Base-by-base conservation (phyloP, 306 rosid genomes). In the Macrotyloma uniflorum region DNA sequence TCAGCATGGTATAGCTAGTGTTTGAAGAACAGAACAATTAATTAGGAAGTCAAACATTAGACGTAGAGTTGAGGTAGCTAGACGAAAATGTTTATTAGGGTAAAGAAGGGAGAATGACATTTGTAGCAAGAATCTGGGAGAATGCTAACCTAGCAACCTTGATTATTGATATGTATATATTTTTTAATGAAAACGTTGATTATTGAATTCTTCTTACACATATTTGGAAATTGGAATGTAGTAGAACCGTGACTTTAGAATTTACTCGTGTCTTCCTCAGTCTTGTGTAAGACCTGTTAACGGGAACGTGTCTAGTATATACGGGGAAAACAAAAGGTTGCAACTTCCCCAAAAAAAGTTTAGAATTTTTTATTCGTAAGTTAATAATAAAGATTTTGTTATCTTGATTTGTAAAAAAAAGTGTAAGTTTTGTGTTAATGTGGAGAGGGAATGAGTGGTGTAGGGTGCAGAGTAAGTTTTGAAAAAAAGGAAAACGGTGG, bases 401-500 rank as follows among this genome's bases (percentile, higher is more conserved):
- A 1, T 32, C 35, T 32, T 32, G 4, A 32, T 32, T 32, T 32
- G 3, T 32, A 32, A 32, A 32, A 32, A 4, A 1, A 10, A 59
- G n/a, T n/a, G n/a, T n/a, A n/a, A n/a, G n/a, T n/a, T n/a, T n/a
- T n/a, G n/a, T n/a, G n/a, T n/a, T n/a, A n/a, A n/a, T n/a, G n/a
- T n/a, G n/a, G n/a, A n/a, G n/a, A 24, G 19, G 19, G 65, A 24
- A 58, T 12, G 36, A 58, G 8, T 0, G n/a, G 33, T 23, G 64
- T 28, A 57, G 16, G 64, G 0, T 10, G 63, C 23, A 55, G 3
- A 26, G 28, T n/a, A 26, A 22, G 7, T 23, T 4, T 11, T 10
- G 13, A 6, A 18, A 74, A 67, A 13, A 74, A 45, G 47, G 8
- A 59, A 70, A 82, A 82, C 75, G 82, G 82, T 30, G 55, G 42